Base-by-base conservation (phyloP, 2,329 filamentous ascomycete genomes). In the Ophiostoma triangulosporum region DNA sequence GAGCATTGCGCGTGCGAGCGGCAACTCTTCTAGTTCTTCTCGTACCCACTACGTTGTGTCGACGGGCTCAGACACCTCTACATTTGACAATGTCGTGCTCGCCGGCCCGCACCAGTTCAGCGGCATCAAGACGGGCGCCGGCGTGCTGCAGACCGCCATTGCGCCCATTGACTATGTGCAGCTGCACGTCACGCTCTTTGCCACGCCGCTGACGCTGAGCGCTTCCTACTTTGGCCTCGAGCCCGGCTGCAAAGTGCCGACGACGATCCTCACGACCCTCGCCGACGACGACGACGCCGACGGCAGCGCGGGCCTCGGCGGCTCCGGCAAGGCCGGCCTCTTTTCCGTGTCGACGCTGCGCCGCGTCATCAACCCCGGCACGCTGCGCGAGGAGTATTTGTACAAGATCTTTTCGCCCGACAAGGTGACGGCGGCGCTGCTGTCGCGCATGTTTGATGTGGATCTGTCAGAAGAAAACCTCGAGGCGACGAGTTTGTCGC, bases 111-210 rank as follows among this genome's bases (percentile, higher is more conserved):
- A 84, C 63, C 91, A 98, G 62, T 94, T 83, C 65, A 81, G 87
- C 54, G 73, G 78, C 54, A 84, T 97, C 61, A 69, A 72, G 3
- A 69, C 74, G 1, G 80, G 80, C 0, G 75, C 83, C 33, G 71
- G 74, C 26, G 78, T 95, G 24, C 77, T 90, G 15, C 84, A 87
- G 52, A 72, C 76, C 31, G 66, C 70, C 4, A 88, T 94, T 1
- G 85, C 93, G 59, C 66, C 77, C 46, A 83, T 96, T n/a, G 86
- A 88, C 0, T 98, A 96, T 65, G 86, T 88, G 3, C 77, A 78
- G 48, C 76, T 97, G 0, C 84, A 97, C 63, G 91, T 96, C 51
- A 97, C 91, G 0, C 78, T 97, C 1, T 91, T 98, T 62, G 75
- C 90, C 0, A 87, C 88, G 0, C 81, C 87, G 0, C 78, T 82